These are phyloP conservation scores for Penicillium sp. DNA, from an alignment of 2,329 filamentous ascomycete species.

Conservation along the genomic window DNA sequence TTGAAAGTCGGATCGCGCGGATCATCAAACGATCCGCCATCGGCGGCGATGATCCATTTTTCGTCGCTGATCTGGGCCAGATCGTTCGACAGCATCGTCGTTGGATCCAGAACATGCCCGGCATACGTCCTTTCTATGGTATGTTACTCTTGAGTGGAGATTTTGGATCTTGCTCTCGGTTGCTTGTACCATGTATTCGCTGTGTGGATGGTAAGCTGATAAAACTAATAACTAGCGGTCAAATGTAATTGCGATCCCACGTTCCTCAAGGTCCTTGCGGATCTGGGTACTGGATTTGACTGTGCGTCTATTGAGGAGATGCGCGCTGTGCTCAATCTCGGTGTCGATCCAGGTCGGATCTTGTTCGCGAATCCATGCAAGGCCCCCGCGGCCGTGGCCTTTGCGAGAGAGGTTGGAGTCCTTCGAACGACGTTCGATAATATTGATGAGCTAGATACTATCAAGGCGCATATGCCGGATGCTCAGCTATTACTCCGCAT, in stretches of 20 bases:
- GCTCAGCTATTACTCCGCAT: constrained; percentile 26
- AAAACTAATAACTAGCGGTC: constrained; percentile 22
- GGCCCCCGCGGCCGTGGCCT: constrained; percentile 16
- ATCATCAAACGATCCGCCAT: constrained; percentile 3
- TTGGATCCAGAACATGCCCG: constrained; percentile 19
- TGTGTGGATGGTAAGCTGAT: not conserved
- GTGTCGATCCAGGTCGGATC: constrained; percentile 26
- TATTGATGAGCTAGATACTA: constrained; percentile 28
- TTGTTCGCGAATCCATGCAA: constrained; percentile 34
- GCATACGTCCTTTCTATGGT: constrained; percentile 26
- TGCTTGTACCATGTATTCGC: not conserved
- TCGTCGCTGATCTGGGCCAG: constrained; percentile 22
- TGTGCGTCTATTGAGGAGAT: constrained; percentile 32
- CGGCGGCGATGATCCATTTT: constrained; percentile 22
- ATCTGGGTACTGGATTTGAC: constrained; percentile 28
- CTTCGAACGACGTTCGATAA: constrained; percentile 30
- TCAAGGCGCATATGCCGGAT: constrained; percentile 20
- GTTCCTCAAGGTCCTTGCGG: constrained; percentile 24
- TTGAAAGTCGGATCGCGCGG: constrained; percentile 9
- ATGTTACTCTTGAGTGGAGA: not conserved
- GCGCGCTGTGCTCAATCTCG: constrained; percentile 19
- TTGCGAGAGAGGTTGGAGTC: constrained; percentile 21
- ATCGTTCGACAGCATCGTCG: constrained; percentile 19
- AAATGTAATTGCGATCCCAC: constrained; percentile 32
- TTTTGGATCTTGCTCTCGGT: not conserved